Conservation (phyloP, 1,284 basidiomycete genomes). For the Volvariella volvacea region DNA sequence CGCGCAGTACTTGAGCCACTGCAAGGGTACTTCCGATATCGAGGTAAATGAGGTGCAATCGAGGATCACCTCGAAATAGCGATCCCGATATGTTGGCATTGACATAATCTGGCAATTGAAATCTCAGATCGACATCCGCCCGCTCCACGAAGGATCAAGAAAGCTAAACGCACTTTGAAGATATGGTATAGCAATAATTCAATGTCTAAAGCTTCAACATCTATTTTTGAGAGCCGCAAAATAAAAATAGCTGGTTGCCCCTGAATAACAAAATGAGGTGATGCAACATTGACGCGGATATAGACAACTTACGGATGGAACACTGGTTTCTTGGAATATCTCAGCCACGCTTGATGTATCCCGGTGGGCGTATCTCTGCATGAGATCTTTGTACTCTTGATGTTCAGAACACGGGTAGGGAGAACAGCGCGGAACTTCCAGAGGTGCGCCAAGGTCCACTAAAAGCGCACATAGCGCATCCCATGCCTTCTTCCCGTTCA, state of each 20-base stretch:
- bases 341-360: constrained; percentile 56
- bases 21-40: constrained; percentile 72
- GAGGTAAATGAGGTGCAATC: constrained; percentile 80
- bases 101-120: constrained; percentile 21
- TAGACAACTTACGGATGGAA: constrained; percentile 34
- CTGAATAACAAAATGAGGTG: constrained; percentile 24
- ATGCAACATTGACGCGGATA: not conserved
- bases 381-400: constrained; percentile 59
- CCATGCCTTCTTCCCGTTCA: constrained; percentile 72
- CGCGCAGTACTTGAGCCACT: constrained; percentile 76
- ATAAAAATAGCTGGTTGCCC: constrained; percentile 53
- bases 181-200: constrained; percentile 82
- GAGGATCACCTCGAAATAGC: constrained; percentile 67
- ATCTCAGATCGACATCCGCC: constrained; percentile 14
- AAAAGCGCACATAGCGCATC: constrained; percentile 69
- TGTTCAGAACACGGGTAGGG: constrained; percentile 44
- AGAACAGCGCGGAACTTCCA: constrained; percentile 58
- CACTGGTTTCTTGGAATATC: constrained; percentile 61
- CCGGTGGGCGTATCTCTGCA: constrained; percentile 61
- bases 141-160: constrained; percentile 10
- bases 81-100: constrained; percentile 37
- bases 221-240: constrained; percentile 59
- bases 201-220: constrained; percentile 80
- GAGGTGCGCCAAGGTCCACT: constrained; percentile 69
- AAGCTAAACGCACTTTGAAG: constrained; percentile 52